Base-by-base conservation (phyloP, 192 early-diverging fungal genomes). In the Coemansia sp. region DNA sequence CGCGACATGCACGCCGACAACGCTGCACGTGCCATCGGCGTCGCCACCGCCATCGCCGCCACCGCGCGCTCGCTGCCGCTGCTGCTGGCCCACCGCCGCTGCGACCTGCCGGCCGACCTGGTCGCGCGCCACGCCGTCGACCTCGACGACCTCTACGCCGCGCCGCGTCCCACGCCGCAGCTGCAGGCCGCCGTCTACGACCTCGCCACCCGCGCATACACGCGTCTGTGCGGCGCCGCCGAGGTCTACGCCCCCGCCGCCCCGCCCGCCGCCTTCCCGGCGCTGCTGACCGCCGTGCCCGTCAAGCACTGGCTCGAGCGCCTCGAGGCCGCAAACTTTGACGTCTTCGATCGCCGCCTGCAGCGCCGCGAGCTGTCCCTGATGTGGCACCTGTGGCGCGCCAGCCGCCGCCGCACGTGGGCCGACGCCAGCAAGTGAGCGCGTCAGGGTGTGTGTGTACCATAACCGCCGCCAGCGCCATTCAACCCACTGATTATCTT, bases 11-110 rank as follows among this genome's bases (percentile, higher is more conserved):
- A 90, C 40, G 87, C 89, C 1, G 93, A 98, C 71, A 95, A 97
- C 73, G 86, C 85, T 10, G 90, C 89, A 5, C 89, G 90, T 23
- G 92, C 96, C 59, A 81, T 98, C 25, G 96, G 94, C 23, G 91
- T 97, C 49, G 88, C 94, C 22, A 84, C 88, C 34, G 94, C 92
- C 2, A 91, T 97, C 14, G 64, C 85, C 2, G 89, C 86, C 15
- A 78, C 91, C 56, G 66, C 93, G 34, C 80, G 92, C 14, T 85
- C 86, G 3, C 75, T 89, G 34, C 91, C 93, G 15, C 43, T 46
- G 13, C 83, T 87, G 46, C 83, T 89, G 65, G 69, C 87, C n/a
- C 81, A 88, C 50, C 77, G 85, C 24, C 65, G 85, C 24, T 83
- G 91, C 62, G 76, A 88, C 30, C 69, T 98, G 44, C 92, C 95